Evolutionary conservation across 2,329 filamentous ascomycete genomes (phyloP).

Genomic region (Daldinia eschscholtzii): DNA sequence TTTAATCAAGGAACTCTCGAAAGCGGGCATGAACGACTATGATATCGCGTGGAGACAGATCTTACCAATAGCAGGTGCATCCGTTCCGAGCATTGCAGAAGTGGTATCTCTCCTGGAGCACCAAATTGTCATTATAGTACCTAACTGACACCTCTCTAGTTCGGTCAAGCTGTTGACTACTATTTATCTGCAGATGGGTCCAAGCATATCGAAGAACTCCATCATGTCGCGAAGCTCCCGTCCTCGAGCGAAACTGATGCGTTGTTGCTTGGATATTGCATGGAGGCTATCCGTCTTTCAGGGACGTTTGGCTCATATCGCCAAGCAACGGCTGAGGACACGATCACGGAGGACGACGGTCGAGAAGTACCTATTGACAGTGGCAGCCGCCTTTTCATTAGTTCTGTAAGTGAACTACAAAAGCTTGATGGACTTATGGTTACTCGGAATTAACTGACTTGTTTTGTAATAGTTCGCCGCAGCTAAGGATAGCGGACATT

Average conservation of each 20-base stretch:
- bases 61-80: conserved; percentile 73
- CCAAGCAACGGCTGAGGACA: conserved; percentile 61
- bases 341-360: conserved; percentile 65
- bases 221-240: conserved; percentile 68
- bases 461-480: conserved; percentile 56
- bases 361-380: conserved; percentile 63
- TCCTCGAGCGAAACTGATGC: conserved; percentile 70
- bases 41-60: conserved; percentile 80
- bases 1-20: conserved; percentile 74
- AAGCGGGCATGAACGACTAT: conserved; percentile 70
- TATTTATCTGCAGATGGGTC: conserved; percentile 66
- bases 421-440: neutral
- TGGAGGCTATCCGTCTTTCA: conserved; percentile 78
- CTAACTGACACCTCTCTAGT: conserved; percentile 58
- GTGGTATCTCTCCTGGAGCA: conserved; percentile 59
- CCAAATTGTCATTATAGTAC: no score
- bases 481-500: conserved; percentile 68
- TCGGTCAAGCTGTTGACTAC: conserved; percentile 79
- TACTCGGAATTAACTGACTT: neutral
- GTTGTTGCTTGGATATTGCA: conserved; percentile 74
- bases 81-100: conserved; percentile 78
- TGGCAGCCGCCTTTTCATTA: conserved; percentile 73
- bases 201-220: conserved; percentile 70
- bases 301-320: conserved; percentile 73
- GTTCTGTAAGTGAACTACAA: conserved; percentile 62